These are phyloP conservation scores for Pelargonium cotyledonis DNA, from an alignment of 441 rosid species.

Conservation along the genomic window DNA sequence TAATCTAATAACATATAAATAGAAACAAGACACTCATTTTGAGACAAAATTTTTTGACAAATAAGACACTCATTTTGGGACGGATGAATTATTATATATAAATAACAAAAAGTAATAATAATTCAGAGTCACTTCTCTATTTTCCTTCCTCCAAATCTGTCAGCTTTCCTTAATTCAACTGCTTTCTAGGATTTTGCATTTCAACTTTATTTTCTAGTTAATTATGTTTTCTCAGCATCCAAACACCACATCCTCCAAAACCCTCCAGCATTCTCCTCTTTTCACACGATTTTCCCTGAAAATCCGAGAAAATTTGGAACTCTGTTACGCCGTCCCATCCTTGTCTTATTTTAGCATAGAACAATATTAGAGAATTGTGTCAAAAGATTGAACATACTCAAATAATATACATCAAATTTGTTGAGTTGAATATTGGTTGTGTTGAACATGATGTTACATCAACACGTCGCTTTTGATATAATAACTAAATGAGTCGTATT, in stretches of 20 bases:
- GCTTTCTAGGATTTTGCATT: neutral
- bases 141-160: neutral
- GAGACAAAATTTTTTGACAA: no score
- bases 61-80: no score
- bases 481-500: no score
- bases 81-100: no score
- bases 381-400: neutral
- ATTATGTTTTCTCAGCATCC: constrained; percentile 11
- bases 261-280: neutral
- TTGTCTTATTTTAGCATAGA: neutral
- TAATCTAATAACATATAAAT: no score
- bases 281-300: constrained; percentile 5
- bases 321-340: constrained; percentile 4
- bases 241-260: constrained; percentile 27
- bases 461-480: no score
- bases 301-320: constrained; percentile 11
- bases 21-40: no score
- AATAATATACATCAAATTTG: constrained; percentile 7
- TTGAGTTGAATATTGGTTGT: no score
- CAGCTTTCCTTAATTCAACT: constrained; percentile 21
- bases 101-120: no score
- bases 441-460: no score
- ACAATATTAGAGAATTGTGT: no score
- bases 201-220: neutral
- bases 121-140: no score